Percentiles rank a stretch among this genome's conserved stretches.
Conservation (phyloP, 192 early-diverging fungal species). For the Backusella tarrabulga region DNA sequence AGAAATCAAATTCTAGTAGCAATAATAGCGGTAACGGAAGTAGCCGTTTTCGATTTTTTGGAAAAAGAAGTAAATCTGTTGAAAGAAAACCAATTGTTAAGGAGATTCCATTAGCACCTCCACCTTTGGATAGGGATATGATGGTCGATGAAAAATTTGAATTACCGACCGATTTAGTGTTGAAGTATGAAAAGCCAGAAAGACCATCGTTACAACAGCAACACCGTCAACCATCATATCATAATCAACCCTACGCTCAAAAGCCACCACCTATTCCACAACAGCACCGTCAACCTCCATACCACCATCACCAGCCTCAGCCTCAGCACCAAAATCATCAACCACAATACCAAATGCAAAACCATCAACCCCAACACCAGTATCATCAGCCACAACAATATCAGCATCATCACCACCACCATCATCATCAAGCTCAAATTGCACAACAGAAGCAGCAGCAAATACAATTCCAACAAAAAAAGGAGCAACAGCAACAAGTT, state of each 20-base stretch:
- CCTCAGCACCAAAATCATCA: not conserved
- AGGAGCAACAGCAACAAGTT: not conserved
- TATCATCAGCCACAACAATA: not conserved
- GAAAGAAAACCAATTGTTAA: not conserved
- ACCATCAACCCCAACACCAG: not conserved
- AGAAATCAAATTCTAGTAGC: not conserved
- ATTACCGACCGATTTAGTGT: not conserved
- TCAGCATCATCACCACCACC: not conserved
- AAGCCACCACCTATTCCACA: not conserved
- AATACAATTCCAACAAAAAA: not conserved
- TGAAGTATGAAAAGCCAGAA: conserved; percentile 4
- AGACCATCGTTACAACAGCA: not conserved
- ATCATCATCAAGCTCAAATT: not conserved
- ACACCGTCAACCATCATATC: not conserved
- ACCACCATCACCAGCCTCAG: not conserved
- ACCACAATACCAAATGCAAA: not conserved
- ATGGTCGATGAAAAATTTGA: conserved; percentile 3
- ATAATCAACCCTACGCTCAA: not conserved
- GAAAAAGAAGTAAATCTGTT: not conserved
- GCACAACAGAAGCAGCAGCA: not conserved
- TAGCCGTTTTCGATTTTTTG: not conserved
- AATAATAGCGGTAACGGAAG: not conserved
- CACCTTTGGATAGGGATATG: not conserved
- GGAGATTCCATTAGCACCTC: not conserved
- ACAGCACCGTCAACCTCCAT: not conserved